Conservation (phyloP, 169 alveolate species). For the Eimeria necatrix region DNA sequence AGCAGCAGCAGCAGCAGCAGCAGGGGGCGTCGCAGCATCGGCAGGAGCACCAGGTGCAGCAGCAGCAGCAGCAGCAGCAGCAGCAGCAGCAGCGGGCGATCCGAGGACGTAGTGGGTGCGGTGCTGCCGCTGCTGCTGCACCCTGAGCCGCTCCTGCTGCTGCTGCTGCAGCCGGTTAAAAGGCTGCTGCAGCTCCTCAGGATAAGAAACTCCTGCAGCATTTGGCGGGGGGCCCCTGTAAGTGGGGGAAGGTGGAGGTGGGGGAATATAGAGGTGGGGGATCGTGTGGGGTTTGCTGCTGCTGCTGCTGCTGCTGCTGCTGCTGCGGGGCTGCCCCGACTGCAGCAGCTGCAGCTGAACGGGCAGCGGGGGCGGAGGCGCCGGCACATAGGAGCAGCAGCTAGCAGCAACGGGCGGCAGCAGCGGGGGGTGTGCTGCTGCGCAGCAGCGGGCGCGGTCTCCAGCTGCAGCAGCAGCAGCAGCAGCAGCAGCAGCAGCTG, state of each 20-base stretch:
- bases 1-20: neutral
- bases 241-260: neutral
- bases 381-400: neutral
- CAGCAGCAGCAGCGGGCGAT: neutral
- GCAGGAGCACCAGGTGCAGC: neutral
- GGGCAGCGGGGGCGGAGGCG: neutral
- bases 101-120: neutral
- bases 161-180: neutral
- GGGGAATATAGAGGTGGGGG: neutral
- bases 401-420: neutral
- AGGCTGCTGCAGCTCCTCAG: neutral
- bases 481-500: neutral
- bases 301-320: conserved; percentile 6
- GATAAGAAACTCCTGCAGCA: neutral
- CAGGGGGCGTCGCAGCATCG: neutral
- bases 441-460: neutral
- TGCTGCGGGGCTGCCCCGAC: neutral
- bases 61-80: neutral
- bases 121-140: neutral
- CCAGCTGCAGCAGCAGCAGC: neutral
- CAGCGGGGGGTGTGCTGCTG: neutral
- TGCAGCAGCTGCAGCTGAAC: neutral
- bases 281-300: neutral
- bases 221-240: neutral
- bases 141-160: neutral